Base-by-base conservation (phyloP, 768 basidiomycete species). In the Saitozyma podzolica region DNA sequence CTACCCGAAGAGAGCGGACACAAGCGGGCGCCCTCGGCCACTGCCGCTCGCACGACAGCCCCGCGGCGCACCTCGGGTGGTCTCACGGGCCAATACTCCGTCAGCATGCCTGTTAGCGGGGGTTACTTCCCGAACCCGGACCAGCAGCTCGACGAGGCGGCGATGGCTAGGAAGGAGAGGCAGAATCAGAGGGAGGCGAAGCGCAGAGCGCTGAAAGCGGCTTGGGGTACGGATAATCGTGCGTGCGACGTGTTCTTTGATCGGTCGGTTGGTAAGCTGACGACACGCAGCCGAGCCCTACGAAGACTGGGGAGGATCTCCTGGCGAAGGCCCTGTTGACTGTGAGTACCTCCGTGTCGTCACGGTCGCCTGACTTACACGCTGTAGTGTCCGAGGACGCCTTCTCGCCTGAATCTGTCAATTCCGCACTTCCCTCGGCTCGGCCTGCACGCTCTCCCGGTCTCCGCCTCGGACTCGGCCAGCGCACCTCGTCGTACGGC, bases 191-290 rank as follows among this genome's bases (percentile, higher is more conserved):
- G 72, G 61, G 78, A 79, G 29, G 42, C 64, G n/a, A 79, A 79
- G 62, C 67, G 72, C 43, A 56, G 69, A 43, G 78, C 78, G 4
- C 58, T 79, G 47, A 76, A 79, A 51, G 78, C 76, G 50, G 78
- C 78, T 61, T 79, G 78, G 78, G 78, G 78, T 14, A 76, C 66
- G 37, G 76, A 79, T 62, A 69, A 63, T 17, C 78, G 78, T 79
- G 62, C 69, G 78, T 74, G 45, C 45, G 11, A 47, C 13, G 45
- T 45, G 10, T 29, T 40, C 9, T 10, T 51, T 29, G 55, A 8
- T 10, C 8, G 17, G 39, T 55, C 1, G 16, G 14, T 40, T n/a
- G 16, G 42, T 55, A 51, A 5, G 64, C 53, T 66, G 53, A 56
- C n/a, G 6, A 8, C 52, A 17, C 13, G 41, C 53, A 79, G 78